Evolutionary conservation across 2,329 filamentous ascomycete genomes (phyloP).

Genomic region (Tricladium varicosporioides): DNA sequence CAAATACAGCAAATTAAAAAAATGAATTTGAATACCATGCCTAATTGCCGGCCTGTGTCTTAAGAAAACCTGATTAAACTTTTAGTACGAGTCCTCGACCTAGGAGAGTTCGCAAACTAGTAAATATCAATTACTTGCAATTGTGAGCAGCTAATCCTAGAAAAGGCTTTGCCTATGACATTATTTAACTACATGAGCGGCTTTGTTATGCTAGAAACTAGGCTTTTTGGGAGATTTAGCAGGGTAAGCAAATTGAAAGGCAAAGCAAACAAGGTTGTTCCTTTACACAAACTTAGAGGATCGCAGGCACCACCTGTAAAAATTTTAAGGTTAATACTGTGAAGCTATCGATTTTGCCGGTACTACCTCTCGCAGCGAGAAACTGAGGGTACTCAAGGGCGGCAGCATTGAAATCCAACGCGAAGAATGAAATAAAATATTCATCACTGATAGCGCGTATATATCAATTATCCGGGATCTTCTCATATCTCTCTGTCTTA

Average conservation of each 20-base stretch:
- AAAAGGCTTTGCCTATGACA: neutral
- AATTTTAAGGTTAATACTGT: constrained; percentile 43
- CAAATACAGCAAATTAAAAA: too few relatives aligned
- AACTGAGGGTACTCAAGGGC: constrained; percentile 30
- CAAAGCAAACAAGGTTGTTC: constrained; percentile 47
- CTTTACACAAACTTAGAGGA: constrained; percentile 40
- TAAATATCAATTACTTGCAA: neutral
- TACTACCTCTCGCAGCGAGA: constrained; percentile 47
- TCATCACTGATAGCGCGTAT: constrained; percentile 28
- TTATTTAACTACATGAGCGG: neutral
- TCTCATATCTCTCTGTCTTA: constrained; percentile 4
- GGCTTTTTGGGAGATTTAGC: neutral
- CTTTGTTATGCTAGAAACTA: neutral
- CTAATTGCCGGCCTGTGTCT: neutral
- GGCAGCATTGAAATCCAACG: constrained; percentile 40
- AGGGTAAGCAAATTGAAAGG: constrained; percentile 33
- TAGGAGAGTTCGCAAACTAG: neutral
- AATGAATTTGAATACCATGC: too few relatives aligned
- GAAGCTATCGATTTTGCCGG: constrained; percentile 49
- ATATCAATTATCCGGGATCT: constrained; percentile 30
- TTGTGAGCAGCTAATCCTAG: neutral
- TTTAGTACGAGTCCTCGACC: neutral
- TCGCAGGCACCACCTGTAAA: constrained; percentile 42
- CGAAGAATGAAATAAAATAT: constrained; percentile 41
- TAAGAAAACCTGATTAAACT: neutral